Evolutionary conservation across 192 early-diverging fungal species (phyloP).

Genomic region (Coemansia biformis): DNA sequence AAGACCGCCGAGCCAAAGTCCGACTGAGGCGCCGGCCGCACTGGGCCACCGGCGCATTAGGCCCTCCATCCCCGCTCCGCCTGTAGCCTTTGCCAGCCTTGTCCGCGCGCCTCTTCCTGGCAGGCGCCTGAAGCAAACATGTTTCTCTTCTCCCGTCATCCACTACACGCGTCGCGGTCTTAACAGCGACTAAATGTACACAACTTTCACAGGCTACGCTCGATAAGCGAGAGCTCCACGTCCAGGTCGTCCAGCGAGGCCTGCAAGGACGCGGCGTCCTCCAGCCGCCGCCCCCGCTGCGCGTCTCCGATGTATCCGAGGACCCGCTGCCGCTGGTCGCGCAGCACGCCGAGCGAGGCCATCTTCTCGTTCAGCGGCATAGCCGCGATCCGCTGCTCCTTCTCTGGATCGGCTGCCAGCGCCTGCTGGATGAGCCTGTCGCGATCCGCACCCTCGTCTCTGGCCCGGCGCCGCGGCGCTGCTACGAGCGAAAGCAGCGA

Average conservation of each 20-base stretch:
- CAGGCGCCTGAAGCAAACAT: too few relatives aligned
- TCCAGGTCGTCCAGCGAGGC: conserved; percentile 60
- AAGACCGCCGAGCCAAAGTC: conserved; percentile 7
- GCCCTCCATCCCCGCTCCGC: not conserved
- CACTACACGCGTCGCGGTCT: too few relatives aligned
- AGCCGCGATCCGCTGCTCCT: conserved; percentile 9
- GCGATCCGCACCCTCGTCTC: conserved; percentile 1
- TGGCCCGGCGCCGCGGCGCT: not conserved
- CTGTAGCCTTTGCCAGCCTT: too few relatives aligned
- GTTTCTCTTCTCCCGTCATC: too few relatives aligned
- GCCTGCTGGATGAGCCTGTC: conserved; percentile 11
- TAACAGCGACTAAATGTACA: too few relatives aligned
- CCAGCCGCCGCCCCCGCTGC: conserved; percentile 58
- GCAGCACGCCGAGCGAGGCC: conserved; percentile 53
- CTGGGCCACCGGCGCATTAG: too few relatives aligned
- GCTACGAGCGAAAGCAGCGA: conserved; percentile 24
- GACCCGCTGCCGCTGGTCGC: conserved; percentile 63
- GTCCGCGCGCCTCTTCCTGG: too few relatives aligned
- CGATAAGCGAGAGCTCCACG: conserved; percentile 54
- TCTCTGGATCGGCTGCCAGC: conserved; percentile 15
- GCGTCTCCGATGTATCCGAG: conserved; percentile 64
- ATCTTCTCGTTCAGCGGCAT: conserved; percentile 30
- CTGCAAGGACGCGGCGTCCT: conserved; percentile 66
- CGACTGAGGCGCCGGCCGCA: conserved; percentile 9
- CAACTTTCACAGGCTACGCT: conserved; percentile 30